A percentile compares a stretch with the other conserved stretches of the same genome.
Conservation (phyloP, 2,329 filamentous ascomycete species). For the Rugonectria rugulosa region DNA sequence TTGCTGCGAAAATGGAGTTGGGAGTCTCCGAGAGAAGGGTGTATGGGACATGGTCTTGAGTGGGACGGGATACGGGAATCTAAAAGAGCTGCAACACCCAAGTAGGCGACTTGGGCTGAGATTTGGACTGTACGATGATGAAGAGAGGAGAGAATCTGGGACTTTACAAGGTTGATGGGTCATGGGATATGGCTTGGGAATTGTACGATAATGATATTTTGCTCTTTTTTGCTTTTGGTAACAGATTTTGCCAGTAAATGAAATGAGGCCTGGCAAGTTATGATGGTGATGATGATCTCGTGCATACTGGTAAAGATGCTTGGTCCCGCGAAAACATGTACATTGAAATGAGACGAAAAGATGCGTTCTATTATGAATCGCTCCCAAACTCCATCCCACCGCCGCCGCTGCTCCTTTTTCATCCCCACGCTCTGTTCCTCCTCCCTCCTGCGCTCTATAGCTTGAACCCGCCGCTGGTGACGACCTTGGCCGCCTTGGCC, state of each 20-base stretch:
- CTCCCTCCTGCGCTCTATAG: constrained; percentile 50
- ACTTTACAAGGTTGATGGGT: neutral
- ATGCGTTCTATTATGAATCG: constrained; percentile 35
- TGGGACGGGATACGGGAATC: constrained; percentile 7
- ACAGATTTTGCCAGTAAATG: no score
- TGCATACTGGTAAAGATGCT: constrained; percentile 3
- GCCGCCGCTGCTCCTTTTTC: neutral
- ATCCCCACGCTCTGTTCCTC: constrained; percentile 5
- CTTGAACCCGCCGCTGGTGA: constrained; percentile 68
- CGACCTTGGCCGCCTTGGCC: constrained; percentile 61
- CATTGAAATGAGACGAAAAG: constrained; percentile 13
- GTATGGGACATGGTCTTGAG: constrained; percentile 1
- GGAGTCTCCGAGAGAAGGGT: constrained; percentile 10
- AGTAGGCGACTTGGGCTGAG: neutral
- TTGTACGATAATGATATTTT: constrained; percentile 16
- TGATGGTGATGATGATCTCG: neutral
- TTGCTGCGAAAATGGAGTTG: constrained; percentile 13
- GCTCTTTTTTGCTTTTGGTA: constrained; percentile 3
- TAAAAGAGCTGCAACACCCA: constrained; percentile 8
- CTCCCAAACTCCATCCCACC: constrained; percentile 24
- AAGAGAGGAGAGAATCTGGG: constrained; percentile 4
- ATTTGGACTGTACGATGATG: constrained; percentile 17
- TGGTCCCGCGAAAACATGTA: neutral
- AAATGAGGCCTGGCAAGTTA: neutral
- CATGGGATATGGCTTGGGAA: constrained; percentile 10